Evolutionary conservation across 192 early-diverging fungal genomes (phyloP), one percentile per base, ranked within the genome.

Genomic region (Coemansia sp.): DNA sequence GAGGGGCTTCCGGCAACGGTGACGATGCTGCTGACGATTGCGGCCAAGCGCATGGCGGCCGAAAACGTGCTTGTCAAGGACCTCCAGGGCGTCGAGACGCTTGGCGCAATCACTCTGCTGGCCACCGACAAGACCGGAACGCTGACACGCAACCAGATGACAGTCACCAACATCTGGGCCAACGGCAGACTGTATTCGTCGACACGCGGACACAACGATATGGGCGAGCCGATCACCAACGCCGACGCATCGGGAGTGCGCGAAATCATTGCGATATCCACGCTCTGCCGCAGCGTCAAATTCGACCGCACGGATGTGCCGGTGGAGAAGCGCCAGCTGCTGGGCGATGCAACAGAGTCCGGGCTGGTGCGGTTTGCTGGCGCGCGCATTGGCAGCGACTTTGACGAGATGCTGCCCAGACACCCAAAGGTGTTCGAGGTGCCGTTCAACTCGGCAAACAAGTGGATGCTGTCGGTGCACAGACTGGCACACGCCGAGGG

Each of bases 51-150:
- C 59, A 96, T 98, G 94, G 93, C 94, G 0, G 39, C 77, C 11
- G 81, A 90, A 68, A 92, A 96, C 64, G 94, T 97, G 38, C 85
- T 98, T 39, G 96, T 98, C 72, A 98, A 98, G 75, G 94, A 97
- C 71, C 83, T 98, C 45, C 92, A 94, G 68, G 94, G 94, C 74
- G 96, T 98, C 13, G 96, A 98, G 74, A 98, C 96, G 13, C 87
- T 98, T 26, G 96, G 96, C 57, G 96, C 95, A 10, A 95, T 98
- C 65, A 98, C 96, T 40, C 83, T 97, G 19, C 87, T 98, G 43
- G 96, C 96, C 23, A 98, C 95, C 5, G 96, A 98, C 82, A 98
- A 98, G 76, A 97, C 96, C 12, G 96, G 96, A 62, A 98, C 96
- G 54, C 85, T 98, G 65, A 98, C 96, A 40, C 85, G 92, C 63